Evolutionary conservation across 2,329 filamentous ascomycete genomes (phyloP), one percentile per base, ranked within the genome.

Genomic region (Coniochaeta hoffmannii): DNA sequence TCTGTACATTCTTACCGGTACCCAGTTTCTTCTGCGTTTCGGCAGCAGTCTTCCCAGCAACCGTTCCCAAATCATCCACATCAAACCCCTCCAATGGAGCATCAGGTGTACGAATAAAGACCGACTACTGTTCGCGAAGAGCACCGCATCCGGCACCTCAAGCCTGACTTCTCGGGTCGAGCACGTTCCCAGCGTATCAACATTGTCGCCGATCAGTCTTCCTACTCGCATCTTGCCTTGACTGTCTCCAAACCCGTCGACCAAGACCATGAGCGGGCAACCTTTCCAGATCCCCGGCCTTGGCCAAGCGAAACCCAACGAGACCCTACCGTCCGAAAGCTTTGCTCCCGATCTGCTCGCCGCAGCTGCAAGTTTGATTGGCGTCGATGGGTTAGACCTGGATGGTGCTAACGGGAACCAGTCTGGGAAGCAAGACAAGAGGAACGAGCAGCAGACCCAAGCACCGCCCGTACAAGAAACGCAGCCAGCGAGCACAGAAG

Each of bases 281-380:
- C 50, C 58, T 2, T 63, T 63, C 44, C 54, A 60, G 24, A 68
- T 69, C n/a, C 66, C 66, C 11, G 66, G 67, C 55, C 64, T 68
- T 12, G 66, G 65, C 59, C 58, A 64, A 44, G 62, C 62, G 14
- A 60, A 60, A 54, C 52, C 59, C 4, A 63, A 63, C 35, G 60
- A 66, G 53, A 52, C 56, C 28, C 54, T 61, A 6, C 59, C 62
- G 5, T 26, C 34, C n/a, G 53, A 62, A 14, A 63, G 58, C 35
- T 59, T 64, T 41, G 58, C 60, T 1, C 56, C 63, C 53, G 61
- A 65, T 35, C 57, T 60, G 10, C 54, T 62, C 19, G 59, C 56
- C 31, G 59, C 55, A 46, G 59, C 60, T 54, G 58, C 59, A 55
- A 62, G 51, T 54, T 46, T 59, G 38, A 35, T 52, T 38, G 61